These are phyloP conservation scores for Halenospora varia DNA, from an alignment of 495 filamentous ascomycete species.

Conservation along the genomic window DNA sequence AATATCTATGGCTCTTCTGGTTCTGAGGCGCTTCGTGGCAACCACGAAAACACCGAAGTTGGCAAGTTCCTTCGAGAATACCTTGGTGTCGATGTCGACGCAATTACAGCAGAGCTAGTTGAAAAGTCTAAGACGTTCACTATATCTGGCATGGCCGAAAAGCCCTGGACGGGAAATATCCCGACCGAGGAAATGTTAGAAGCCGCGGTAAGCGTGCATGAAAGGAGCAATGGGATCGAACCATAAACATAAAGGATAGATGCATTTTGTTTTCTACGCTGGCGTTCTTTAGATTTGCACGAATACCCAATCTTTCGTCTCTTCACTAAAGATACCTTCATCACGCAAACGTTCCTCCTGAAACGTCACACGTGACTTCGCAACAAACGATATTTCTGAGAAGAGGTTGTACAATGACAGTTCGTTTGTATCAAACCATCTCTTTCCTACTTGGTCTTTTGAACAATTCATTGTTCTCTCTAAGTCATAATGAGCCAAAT, in stretches of 20 bases:
- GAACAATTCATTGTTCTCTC: no score
- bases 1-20: slow-evolving; percentile 78
- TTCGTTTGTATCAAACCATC: no score
- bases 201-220: not conserved
- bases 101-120: slow-evolving; percentile 68
- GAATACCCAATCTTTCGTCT: not conserved
- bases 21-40: slow-evolving; percentile 59
- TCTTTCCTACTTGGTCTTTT: no score
- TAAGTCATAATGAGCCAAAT: no score
- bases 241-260: not conserved
- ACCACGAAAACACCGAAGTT: slow-evolving; percentile 93
- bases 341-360: no score
- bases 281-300: not conserved
- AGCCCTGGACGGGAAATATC: slow-evolving; percentile 17
- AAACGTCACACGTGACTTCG: no score
- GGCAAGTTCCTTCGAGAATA: slow-evolving; percentile 77
- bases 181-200: slow-evolving; percentile 20
- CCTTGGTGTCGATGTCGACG: slow-evolving; percentile 71
- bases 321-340: no score
- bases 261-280: not conserved
- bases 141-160: not conserved
- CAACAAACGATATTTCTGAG: no score
- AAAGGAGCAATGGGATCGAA: not conserved
- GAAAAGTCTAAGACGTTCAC: slow-evolving; percentile 38
- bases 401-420: not conserved